Evolutionary conservation across 805 yeast genomes (phyloP).

Genomic region (Zygosaccharomyces gambellarensis): DNA sequence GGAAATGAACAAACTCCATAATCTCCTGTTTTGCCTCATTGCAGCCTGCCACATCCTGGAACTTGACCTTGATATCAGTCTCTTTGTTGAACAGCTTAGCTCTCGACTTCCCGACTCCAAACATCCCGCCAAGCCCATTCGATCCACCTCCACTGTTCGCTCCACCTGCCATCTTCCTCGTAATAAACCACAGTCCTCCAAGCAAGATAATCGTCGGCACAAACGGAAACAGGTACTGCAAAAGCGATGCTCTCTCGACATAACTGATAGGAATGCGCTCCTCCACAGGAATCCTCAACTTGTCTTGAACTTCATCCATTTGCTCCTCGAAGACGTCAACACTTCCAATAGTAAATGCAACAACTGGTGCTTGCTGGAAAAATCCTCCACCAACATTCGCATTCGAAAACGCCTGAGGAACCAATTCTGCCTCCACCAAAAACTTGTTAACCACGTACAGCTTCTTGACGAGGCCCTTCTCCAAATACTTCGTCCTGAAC

Average conservation of each 20-base stretch:
- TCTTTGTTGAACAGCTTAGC: slow-evolving; percentile 81
- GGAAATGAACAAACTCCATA: slow-evolving; percentile 88
- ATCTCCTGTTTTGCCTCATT: slow-evolving; percentile 92
- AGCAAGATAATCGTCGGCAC: slow-evolving; percentile 76
- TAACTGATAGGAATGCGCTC: slow-evolving; percentile 77
- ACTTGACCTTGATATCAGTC: slow-evolving; percentile 73
- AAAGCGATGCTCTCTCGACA: slow-evolving; percentile 59
- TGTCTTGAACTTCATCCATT: slow-evolving; percentile 66
- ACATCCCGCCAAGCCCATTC: slow-evolving; percentile 61
- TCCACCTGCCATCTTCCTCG: slow-evolving; percentile 40
- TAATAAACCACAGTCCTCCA: slow-evolving; percentile 58
- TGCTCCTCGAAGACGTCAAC: slow-evolving; percentile 82
- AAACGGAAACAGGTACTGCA: slow-evolving; percentile 62
- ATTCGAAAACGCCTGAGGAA: slow-evolving; percentile 36
- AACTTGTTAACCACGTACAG: slow-evolving; percentile 69
- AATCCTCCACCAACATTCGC: slow-evolving; percentile 12
- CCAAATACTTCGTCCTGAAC: slow-evolving; percentile 72
- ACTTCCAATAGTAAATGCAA: slow-evolving; percentile 82
- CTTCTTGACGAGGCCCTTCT: slow-evolving; percentile 70
- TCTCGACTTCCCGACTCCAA: slow-evolving; percentile 71
- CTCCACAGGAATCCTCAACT: slow-evolving; percentile 57
- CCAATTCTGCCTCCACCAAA: slow-evolving; percentile 64
- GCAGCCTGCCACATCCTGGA: slow-evolving; percentile 91
- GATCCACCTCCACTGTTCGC: slow-evolving; percentile 39
- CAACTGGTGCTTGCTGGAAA: slow-evolving; percentile 37